These are phyloP conservation scores for Thalassiosira livingstoniorum DNA, from an alignment of 352 stramenopile genomes.

Conservation along the genomic window DNA sequence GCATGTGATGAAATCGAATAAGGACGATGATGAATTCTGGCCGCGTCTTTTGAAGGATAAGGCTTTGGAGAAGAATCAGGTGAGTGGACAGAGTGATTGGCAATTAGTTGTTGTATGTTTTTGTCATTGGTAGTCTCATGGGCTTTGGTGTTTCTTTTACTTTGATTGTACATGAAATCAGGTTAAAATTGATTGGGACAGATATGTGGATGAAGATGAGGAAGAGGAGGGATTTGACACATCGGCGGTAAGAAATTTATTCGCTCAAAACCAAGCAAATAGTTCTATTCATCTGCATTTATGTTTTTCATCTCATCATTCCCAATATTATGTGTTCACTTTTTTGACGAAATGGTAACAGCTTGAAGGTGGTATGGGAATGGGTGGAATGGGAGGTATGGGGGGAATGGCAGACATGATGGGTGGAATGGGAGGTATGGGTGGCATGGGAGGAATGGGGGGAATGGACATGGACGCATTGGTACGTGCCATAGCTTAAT, in stretches of 20 bases:
- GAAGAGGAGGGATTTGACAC: conserved; percentile 96
- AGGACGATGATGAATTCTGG: conserved; percentile 92
- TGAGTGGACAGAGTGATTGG: conserved; percentile 65
- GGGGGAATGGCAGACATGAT: conserved; percentile 73
- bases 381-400: conserved; percentile 71
- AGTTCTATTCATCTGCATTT: conserved; percentile 8
- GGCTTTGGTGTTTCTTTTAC: not conserved
- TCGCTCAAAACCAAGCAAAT: too few relatives aligned
- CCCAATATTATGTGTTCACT: conserved; percentile 6
- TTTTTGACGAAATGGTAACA: conserved; percentile 18
- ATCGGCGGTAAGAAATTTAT: conserved; percentile 91
- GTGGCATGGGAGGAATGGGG: conserved; percentile 60
- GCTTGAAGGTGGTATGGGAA: conserved; percentile 62
- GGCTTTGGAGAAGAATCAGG: conserved; percentile 95
- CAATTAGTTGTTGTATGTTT: conserved; percentile 1
- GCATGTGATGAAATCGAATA: conserved; percentile 95
- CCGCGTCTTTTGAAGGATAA: conserved; percentile 96
- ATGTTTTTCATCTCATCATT: not conserved
- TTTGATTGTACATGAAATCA: conserved; percentile 28
- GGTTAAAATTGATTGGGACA: conserved; percentile 95
- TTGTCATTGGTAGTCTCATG: too few relatives aligned
- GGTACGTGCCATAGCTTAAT: not conserved
- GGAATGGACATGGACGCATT: conserved; percentile 70
- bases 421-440: conserved; percentile 68
- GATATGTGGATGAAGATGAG: conserved; percentile 97